phyloP scores from a whole-genome alignment of 495 filamentous ascomycete species.

The Annulohypoxylon maeteangense region DNA sequence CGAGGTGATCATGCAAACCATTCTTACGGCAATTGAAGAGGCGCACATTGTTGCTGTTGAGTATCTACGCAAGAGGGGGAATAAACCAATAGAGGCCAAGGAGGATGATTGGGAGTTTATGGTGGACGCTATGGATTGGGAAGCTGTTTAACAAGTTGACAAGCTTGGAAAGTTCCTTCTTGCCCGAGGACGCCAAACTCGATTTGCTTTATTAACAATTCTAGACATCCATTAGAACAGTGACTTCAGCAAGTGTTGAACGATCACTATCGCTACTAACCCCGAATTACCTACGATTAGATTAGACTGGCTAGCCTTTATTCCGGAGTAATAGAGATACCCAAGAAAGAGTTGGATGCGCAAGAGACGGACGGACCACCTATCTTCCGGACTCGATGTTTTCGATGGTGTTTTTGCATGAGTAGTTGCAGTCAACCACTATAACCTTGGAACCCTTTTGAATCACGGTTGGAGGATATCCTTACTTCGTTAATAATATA shows the following conservation, averaged over 20 bases:
- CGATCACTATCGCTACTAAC: not conserved
- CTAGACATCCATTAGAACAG: not conserved
- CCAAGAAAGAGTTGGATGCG: not conserved
- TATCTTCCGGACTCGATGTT: not conserved
- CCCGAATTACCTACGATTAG: not conserved
- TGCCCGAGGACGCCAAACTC: not conserved
- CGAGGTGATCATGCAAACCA: conserved; percentile 61
- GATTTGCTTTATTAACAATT: not conserved
- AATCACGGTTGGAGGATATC: not conserved
- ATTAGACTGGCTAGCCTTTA: not conserved
- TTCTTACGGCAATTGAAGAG: conserved; percentile 54
- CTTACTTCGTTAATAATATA: not conserved
- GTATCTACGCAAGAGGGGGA: conserved; percentile 51
- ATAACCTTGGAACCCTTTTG: not conserved
- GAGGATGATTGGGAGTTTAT: conserved; percentile 67
- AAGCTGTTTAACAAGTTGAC: conserved; percentile 59
- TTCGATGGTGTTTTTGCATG: not conserved
- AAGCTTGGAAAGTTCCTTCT: not conserved
- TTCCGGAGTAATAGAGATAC: not conserved
- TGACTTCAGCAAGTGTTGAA: not conserved
- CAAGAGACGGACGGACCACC: not conserved
- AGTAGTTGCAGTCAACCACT: not conserved
- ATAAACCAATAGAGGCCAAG: conserved; percentile 30
- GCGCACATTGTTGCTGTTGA: conserved; percentile 48
- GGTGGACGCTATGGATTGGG: conserved; percentile 74